Evolutionary conservation across 1,284 basidiomycete genomes (phyloP).

Genomic region (Cutaneotrichosporon dermatis): DNA sequence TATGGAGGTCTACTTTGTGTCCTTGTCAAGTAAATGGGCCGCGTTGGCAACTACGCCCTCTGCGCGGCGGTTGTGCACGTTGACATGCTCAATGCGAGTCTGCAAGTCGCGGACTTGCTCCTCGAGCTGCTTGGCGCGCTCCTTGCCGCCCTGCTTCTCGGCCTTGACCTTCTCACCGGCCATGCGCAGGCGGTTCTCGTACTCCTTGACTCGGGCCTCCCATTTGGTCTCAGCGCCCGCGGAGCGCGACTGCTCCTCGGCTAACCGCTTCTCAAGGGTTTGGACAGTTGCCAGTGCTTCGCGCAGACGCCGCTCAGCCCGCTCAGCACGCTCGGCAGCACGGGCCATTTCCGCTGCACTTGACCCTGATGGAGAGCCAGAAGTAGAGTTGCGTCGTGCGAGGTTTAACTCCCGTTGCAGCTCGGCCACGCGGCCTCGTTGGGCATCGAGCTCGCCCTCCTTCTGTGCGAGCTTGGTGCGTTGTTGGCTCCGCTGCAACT

Average conservation of each 20-base stretch:
- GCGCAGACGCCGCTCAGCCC: conserved; percentile 74
- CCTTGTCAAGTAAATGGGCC: conserved; percentile 27
- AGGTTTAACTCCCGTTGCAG: conserved; percentile 51
- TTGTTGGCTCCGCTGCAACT: conserved; percentile 81
- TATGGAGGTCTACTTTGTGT: background rate
- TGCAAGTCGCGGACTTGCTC: conserved; percentile 47
- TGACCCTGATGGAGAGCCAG: conserved; percentile 54
- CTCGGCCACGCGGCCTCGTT: conserved; percentile 74
- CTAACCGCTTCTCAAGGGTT: conserved; percentile 75
- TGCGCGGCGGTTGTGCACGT: conserved; percentile 34
- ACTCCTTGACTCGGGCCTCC: conserved; percentile 88
- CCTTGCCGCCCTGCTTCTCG: conserved; percentile 91
- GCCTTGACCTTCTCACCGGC: conserved; percentile 93
- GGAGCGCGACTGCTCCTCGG: conserved; percentile 65
- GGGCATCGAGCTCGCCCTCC: conserved; percentile 80
- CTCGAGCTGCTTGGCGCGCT: conserved; percentile 56
- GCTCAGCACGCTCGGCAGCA: conserved; percentile 66
- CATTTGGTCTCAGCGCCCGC: conserved; percentile 72
- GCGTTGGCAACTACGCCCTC: conserved; percentile 42
- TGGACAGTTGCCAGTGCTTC: conserved; percentile 77
- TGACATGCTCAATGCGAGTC: conserved; percentile 37
- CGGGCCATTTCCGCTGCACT: conserved; percentile 49
- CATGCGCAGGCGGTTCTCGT: conserved; percentile 72
- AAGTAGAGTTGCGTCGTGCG: background rate
- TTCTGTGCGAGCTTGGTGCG: conserved; percentile 73